These are phyloP conservation scores for Stemphylium lycopersici DNA, from an alignment of 2,329 filamentous ascomycete species.

Conservation along the genomic window DNA sequence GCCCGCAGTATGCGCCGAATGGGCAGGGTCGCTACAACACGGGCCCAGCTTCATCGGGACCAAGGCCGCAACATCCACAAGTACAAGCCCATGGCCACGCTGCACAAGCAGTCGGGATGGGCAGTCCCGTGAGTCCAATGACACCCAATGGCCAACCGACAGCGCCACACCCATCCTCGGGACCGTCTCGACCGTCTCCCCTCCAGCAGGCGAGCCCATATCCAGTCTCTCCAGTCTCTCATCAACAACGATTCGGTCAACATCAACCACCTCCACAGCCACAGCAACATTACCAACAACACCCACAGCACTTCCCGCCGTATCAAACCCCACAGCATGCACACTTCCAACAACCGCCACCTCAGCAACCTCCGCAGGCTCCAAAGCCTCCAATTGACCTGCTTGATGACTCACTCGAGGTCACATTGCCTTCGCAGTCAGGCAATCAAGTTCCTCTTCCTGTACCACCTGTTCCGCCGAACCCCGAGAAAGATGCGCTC, in stretches of 20 bases:
- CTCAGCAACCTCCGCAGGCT: slow-evolving; percentile 36
- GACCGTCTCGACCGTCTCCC: slow-evolving; percentile 22
- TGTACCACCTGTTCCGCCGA: slow-evolving; percentile 88
- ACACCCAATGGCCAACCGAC: slow-evolving; percentile 35
- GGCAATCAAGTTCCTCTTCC: slow-evolving; percentile 60
- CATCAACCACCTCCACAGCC: slow-evolving; percentile 1
- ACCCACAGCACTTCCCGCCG: slow-evolving; percentile 16
- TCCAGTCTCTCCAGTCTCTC: slow-evolving; percentile 17
- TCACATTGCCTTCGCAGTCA: slow-evolving; percentile 59
- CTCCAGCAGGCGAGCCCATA: slow-evolving; percentile 26
- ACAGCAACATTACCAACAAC: slow-evolving; percentile 21
- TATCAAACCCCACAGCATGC: slow-evolving; percentile 26
- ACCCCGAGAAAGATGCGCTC: slow-evolving; percentile 92
- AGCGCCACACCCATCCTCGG: slow-evolving; percentile 29
- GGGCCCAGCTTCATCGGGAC: slow-evolving; percentile 33
- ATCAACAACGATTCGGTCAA: slow-evolving; percentile 19
- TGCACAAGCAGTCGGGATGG: slow-evolving; percentile 29
- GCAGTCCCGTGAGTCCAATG: slow-evolving; percentile 48
- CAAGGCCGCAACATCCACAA: slow-evolving; percentile 38
- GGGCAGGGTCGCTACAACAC: slow-evolving; percentile 32
- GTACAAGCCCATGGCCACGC: slow-evolving; percentile 34
- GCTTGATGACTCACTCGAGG: slow-evolving; percentile 67
- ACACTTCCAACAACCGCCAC: slow-evolving; percentile 26
- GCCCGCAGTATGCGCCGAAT: slow-evolving; percentile 23
- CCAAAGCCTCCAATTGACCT: slow-evolving; percentile 55